These are phyloP conservation scores for Ophiocordyceps camponoti-leonardi DNA, from an alignment of 2,329 filamentous ascomycete genomes.

Conservation along the genomic window DNA sequence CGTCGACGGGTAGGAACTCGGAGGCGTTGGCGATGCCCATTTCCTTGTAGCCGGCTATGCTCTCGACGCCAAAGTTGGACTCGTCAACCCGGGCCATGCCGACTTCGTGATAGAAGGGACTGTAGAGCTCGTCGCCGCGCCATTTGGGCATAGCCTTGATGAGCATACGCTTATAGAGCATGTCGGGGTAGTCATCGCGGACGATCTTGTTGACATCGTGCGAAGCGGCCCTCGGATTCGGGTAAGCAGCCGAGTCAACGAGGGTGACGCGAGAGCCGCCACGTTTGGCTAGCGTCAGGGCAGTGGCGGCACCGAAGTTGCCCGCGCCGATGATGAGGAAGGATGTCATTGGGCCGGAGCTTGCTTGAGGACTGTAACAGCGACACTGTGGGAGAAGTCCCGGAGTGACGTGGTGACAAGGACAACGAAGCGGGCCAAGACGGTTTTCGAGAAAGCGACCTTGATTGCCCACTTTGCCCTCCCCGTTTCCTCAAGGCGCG, in stretches of 20 bases:
- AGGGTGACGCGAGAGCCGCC: conserved; percentile 14
- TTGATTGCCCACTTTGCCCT: no score
- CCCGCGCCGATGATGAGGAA: conserved; percentile 23
- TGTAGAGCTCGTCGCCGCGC: conserved; percentile 30
- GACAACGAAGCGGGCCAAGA: no score
- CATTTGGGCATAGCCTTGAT: conserved; percentile 21
- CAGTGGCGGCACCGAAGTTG: conserved; percentile 26
- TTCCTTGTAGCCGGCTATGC: conserved; percentile 20
- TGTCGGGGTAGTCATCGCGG: conserved; percentile 22
- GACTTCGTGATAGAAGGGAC: conserved; percentile 35
- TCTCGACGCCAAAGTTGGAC: conserved; percentile 23
- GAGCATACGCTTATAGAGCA: conserved; percentile 21
- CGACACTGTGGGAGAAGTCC: no score
- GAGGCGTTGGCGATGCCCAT: conserved; percentile 22
- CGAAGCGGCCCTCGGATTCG: conserved; percentile 22
- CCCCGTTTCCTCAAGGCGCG: no score
- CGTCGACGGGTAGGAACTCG: conserved; percentile 25
- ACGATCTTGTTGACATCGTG: conserved; percentile 30
- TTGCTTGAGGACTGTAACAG: background rate
- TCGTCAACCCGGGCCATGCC: conserved; percentile 31
- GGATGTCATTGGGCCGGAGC: conserved; percentile 2
- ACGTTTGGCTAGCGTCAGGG: conserved; percentile 15
- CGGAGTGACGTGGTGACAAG: no score
- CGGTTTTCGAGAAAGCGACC: no score
- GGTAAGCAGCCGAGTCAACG: conserved; percentile 17